These are phyloP conservation scores for Penicillium hordei DNA, from an alignment of 2,329 filamentous ascomycete species.

Conservation along the genomic window DNA sequence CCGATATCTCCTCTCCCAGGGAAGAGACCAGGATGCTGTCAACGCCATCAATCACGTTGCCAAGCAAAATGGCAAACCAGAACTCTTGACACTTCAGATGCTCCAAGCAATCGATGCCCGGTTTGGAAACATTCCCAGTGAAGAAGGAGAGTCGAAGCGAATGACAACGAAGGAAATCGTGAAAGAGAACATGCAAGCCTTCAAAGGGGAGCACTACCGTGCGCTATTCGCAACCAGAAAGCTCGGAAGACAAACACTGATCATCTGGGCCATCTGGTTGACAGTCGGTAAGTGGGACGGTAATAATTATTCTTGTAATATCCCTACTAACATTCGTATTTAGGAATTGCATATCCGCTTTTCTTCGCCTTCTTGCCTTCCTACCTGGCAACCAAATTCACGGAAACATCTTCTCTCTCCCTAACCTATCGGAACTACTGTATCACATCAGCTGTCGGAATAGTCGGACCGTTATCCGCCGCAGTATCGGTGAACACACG, in stretches of 20 bases:
- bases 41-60: slow-evolving; percentile 47
- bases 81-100: slow-evolving; percentile 33
- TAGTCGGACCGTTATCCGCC: slow-evolving; percentile 44
- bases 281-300: slow-evolving; percentile 32
- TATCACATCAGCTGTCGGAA: slow-evolving; percentile 39
- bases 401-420: slow-evolving; percentile 23
- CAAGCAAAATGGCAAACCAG: slow-evolving; percentile 26
- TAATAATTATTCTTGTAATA: accelerated
- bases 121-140: slow-evolving; percentile 7
- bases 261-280: slow-evolving; percentile 48
- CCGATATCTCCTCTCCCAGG: slow-evolving; percentile 30
- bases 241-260: slow-evolving; percentile 31
- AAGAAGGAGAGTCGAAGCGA: slow-evolving; percentile 1
- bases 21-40: slow-evolving; percentile 49
- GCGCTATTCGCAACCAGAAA: slow-evolving; percentile 30
- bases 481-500: slow-evolving; percentile 46
- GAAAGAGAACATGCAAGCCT: slow-evolving; percentile 32
- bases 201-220: slow-evolving; percentile 28
- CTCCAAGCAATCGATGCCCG: slow-evolving; percentile 31
- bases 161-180: slow-evolving; percentile 29
- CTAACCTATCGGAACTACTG: slow-evolving; percentile 30
- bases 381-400: slow-evolving; percentile 45
- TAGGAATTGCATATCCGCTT: slow-evolving; percentile 49
- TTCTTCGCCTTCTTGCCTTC: slow-evolving; percentile 51
- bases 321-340: neutral